Conservation (phyloP, 371 early-diverging fungal species). For the Gilbertella persicaria region DNA sequence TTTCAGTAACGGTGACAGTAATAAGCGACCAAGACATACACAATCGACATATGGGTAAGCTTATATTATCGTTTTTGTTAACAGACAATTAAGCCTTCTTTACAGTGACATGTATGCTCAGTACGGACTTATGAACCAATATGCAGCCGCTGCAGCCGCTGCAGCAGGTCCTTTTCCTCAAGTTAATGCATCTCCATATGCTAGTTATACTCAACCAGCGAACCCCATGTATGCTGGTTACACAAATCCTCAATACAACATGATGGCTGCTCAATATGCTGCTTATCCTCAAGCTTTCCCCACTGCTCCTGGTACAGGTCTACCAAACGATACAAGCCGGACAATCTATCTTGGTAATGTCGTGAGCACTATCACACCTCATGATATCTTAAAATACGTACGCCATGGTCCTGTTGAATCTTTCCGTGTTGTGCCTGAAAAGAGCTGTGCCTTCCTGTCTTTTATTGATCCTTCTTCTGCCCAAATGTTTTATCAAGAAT, state of each 20-base stretch:
- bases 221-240: background rate
- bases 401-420: constrained; percentile 73
- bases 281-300: constrained; percentile 14
- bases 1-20: background rate
- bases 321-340: constrained; percentile 43
- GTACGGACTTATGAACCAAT: constrained; percentile 25
- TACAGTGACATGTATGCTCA: constrained; percentile 35
- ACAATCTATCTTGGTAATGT: constrained; percentile 81
- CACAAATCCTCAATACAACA: background rate
- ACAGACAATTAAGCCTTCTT: background rate
- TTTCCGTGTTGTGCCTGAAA: constrained; percentile 65
- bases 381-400: constrained; percentile 71
- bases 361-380: constrained; percentile 52
- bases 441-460: constrained; percentile 76
- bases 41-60: constrained; percentile 12
- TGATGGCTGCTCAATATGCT: constrained; percentile 6
- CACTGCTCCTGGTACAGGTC: background rate
- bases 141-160: constrained; percentile 16
- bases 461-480: constrained; percentile 75
- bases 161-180: constrained; percentile 22
- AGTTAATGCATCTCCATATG: background rate
- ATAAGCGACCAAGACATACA: constrained; percentile 11
- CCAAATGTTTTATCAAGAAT: constrained; percentile 52
- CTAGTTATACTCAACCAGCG: background rate
- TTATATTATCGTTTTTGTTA: background rate